phyloP scores from a whole-genome alignment of 495 filamentous ascomycete genomes.

The Penicillium salamii region DNA sequence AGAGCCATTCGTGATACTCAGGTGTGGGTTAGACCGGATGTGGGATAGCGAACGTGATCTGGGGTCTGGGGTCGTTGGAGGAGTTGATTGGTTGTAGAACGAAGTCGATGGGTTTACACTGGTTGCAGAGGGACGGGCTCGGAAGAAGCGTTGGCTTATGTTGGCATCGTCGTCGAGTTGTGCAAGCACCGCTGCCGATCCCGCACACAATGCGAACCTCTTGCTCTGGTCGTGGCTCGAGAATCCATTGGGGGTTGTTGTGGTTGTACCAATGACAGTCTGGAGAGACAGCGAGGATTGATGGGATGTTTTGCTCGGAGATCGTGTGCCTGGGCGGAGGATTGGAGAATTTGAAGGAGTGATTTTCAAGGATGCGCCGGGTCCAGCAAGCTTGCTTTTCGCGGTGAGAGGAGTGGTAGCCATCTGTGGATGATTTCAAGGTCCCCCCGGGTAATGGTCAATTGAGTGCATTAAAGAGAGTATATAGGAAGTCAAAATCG shows the following conservation, averaged over 20 bases:
- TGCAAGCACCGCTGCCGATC: constrained; percentile 89
- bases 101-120: constrained; percentile 58
- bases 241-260: constrained; percentile 79
- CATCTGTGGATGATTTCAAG: constrained; percentile 30
- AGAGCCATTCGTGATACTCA: constrained; percentile 28
- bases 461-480: constrained; percentile 12
- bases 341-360: constrained; percentile 79
- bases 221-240: constrained; percentile 68
- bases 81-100: constrained; percentile 62
- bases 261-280: constrained; percentile 86
- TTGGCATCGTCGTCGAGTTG: constrained; percentile 68
- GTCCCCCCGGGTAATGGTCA: constrained; percentile 27
- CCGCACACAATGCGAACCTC: constrained; percentile 85
- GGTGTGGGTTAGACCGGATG: constrained; percentile 28
- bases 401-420: constrained; percentile 31
- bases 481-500: neutral
- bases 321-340: constrained; percentile 57
- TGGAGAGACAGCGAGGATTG: constrained; percentile 65
- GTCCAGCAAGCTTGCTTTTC: constrained; percentile 36
- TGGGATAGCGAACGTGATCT: constrained; percentile 33
- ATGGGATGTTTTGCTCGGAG: constrained; percentile 54
- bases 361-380: constrained; percentile 57
- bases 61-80: constrained; percentile 44
- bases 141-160: constrained; percentile 82
- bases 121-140: constrained; percentile 75